phyloP scores from a whole-genome alignment of 345 rosid species.

The Chamaenerion angustifolium region DNA sequence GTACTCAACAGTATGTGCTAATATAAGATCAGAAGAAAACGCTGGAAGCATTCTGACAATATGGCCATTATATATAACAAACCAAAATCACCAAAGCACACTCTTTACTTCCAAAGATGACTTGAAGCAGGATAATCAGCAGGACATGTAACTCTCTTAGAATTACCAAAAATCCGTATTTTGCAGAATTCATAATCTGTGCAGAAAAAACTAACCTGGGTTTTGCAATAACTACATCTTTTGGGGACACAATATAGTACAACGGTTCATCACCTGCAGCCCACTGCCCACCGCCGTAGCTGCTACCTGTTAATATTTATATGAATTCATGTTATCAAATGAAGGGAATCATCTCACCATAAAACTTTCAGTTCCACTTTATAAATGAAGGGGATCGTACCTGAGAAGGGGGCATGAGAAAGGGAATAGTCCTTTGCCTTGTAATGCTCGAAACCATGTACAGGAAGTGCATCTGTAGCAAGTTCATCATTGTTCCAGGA shows the following conservation, averaged over 20 bases:
- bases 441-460: constrained; percentile 95
- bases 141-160: too few species aligned
- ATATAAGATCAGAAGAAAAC: too few species aligned
- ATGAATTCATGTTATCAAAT: constrained; percentile 10
- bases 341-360: constrained; percentile 8
- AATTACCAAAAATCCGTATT: too few species aligned
- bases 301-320: constrained; percentile 56
- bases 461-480: constrained; percentile 93
- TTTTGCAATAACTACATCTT: constrained; percentile 97
- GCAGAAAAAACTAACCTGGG: constrained; percentile 49
- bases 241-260: constrained; percentile 89
- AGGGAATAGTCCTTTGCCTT: constrained; percentile 95
- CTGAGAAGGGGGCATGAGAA: constrained; percentile 97
- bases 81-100: too few species aligned
- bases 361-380: constrained; percentile 1
- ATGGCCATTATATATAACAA: too few species aligned
- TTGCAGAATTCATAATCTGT: too few species aligned
- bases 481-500: constrained; percentile 96
- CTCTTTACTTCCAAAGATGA: too few species aligned
- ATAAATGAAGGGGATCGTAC: constrained; percentile 22
- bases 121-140: too few species aligned
- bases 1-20: too few species aligned
- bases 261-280: constrained; percentile 97
- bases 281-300: constrained; percentile 99
- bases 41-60: too few species aligned